phyloP scores from a whole-genome alignment of 805 yeast species.

The Candida taoyuanica region DNA sequence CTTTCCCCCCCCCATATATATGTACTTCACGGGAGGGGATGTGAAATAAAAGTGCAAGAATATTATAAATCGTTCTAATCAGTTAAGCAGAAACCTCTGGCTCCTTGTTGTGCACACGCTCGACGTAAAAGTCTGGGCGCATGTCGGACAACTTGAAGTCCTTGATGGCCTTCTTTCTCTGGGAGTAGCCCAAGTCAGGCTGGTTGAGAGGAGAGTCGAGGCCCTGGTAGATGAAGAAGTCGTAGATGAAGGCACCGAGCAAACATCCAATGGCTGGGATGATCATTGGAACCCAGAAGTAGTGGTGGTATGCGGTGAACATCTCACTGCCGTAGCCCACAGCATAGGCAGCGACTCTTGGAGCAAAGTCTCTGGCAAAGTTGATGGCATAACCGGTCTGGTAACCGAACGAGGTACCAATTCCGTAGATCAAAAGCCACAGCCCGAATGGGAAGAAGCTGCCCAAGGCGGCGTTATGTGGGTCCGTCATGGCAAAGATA shows the following conservation, averaged over 20 bases:
- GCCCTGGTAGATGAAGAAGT: constrained; percentile 46
- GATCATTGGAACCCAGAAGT: constrained; percentile 50
- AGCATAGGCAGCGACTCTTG: constrained; percentile 44
- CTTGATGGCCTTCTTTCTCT: constrained; percentile 16
- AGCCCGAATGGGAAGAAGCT: constrained; percentile 44
- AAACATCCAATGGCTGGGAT: constrained; percentile 47
- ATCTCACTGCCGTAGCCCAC: constrained; percentile 42
- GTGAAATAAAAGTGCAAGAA: no score
- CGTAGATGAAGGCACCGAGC: constrained; percentile 48
- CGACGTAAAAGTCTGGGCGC: constrained; percentile 22
- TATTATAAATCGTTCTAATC: no score
- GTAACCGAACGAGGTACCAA: constrained; percentile 46
- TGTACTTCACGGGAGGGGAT: no score
- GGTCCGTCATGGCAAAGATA: constrained; percentile 48
- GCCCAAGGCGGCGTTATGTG: constrained; percentile 42
- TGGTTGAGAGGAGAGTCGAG: constrained; percentile 48
- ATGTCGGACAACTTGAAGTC: constrained; percentile 20
- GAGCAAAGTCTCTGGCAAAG: constrained; percentile 52
- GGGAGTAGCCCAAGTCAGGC: constrained; percentile 30
- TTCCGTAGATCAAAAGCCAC: constrained; percentile 38
- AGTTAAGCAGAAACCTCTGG: neutral
- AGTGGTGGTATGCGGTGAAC: constrained; percentile 38
- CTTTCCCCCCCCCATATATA: no score
- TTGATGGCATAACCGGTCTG: constrained; percentile 54
- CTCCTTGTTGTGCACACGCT: constrained; percentile 1